Percentiles rank a stretch among this genome's conserved stretches.
Conservation (phyloP, 257 asterid species). For the Nicotiana tomentosiformis region DNA sequence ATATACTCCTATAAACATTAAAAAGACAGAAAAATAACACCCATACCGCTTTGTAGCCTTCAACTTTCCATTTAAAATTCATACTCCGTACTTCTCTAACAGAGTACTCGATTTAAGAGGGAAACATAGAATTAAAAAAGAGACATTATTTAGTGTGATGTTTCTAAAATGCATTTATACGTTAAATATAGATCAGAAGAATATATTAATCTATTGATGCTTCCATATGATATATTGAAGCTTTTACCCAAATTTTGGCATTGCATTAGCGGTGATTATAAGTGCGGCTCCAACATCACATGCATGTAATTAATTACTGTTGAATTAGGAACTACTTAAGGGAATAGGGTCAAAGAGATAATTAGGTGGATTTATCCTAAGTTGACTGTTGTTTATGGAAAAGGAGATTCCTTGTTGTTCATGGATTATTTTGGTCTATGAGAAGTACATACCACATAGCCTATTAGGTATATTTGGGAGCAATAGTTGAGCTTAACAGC, state of each 20-base stretch:
- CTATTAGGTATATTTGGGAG: not conserved
- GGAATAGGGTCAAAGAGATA: not conserved
- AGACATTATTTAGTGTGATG: too few species aligned
- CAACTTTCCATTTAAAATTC: not conserved
- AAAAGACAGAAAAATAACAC: not conserved
- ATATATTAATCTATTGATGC: too few species aligned
- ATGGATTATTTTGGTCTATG: not conserved
- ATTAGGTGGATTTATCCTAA: not conserved
- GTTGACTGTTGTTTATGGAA: not conserved
- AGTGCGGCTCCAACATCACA: not conserved
- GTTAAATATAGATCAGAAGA: too few species aligned
- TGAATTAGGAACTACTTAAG: not conserved
- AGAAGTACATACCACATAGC: not conserved
- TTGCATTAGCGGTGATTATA: too few species aligned
- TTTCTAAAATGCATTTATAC: too few species aligned
- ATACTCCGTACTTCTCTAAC: too few species aligned
- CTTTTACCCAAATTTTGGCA: not conserved
- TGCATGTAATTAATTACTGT: not conserved
- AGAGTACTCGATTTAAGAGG: too few species aligned
- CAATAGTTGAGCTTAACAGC: not conserved
- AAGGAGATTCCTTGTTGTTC: not conserved
- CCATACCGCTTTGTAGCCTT: not conserved
- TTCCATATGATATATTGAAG: too few species aligned
- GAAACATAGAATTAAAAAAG: too few species aligned
- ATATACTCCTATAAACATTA: not conserved